Evolutionary conservation across 192 early-diverging fungal genomes (phyloP).

Genomic region (Dissophora ornata): DNA sequence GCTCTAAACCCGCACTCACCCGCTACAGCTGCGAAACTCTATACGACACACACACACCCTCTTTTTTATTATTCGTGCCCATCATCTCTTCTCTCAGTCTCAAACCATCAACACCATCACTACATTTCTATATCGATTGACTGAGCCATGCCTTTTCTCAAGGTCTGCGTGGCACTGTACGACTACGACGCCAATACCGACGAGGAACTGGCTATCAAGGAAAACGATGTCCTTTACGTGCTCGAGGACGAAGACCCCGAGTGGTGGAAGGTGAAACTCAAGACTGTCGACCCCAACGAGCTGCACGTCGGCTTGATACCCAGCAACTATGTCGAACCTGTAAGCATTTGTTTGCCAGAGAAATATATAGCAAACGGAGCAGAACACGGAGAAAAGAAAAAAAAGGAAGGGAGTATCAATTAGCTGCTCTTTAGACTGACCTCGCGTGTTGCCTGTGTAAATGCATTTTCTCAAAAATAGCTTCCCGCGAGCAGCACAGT

Average conservation of each 20-base stretch:
- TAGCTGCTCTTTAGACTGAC: no score
- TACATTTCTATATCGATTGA: no score
- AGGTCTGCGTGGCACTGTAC: conserved; percentile 85
- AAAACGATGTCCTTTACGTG: conserved; percentile 90
- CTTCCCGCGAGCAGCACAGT: conserved; percentile 67
- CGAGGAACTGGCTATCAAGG: conserved; percentile 87
- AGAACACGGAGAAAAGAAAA: no score
- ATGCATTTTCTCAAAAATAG: conserved; percentile 51
- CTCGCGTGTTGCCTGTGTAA: no score
- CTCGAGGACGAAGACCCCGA: conserved; percentile 90
- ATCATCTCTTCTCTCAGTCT: no score
- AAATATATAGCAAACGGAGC: no score
- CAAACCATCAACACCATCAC: not conserved
- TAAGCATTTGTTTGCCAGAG: no score
- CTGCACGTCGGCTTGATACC: conserved; percentile 86
- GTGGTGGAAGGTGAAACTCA: conserved; percentile 89
- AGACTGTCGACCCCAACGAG: conserved; percentile 62
- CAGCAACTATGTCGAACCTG: conserved; percentile 85
- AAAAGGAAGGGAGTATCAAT: not conserved
- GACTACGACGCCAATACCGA: conserved; percentile 86
- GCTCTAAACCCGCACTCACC: not conserved
- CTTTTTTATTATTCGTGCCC: no score
- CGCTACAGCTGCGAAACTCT: no score
- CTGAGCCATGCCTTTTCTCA: conserved; percentile 57
- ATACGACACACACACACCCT: no score